Conservation (phyloP, 2,329 filamentous ascomycete species). For the Colletotrichum kahawae region DNA sequence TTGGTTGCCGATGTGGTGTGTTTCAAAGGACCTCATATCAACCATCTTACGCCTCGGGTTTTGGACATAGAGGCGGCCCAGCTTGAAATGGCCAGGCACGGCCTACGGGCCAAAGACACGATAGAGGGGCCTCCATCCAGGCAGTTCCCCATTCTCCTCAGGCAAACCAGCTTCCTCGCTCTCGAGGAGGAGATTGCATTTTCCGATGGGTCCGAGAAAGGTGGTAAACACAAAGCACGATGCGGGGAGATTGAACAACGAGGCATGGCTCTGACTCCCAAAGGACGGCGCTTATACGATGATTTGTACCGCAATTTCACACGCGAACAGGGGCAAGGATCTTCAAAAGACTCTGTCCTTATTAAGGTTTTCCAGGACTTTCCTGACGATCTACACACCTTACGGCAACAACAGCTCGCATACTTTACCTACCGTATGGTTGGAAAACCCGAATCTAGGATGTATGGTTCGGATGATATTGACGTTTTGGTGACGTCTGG, state of each 20-base stretch:
- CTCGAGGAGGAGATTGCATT: constrained; percentile 53
- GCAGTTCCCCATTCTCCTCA: constrained; percentile 48
- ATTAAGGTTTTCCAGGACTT: constrained; percentile 37
- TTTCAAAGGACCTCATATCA: constrained; percentile 51
- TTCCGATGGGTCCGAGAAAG: constrained; percentile 18
- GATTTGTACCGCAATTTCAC: constrained; percentile 37
- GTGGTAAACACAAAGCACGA: constrained; percentile 49
- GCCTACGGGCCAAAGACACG: constrained; percentile 48
- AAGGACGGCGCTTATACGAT: constrained; percentile 52
- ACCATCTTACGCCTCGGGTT: constrained; percentile 56
- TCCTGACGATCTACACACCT: constrained; percentile 43
- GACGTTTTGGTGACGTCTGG: constrained; percentile 36
- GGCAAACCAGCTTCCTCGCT: constrained; percentile 59
- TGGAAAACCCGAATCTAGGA: not conserved
- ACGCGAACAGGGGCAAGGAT: not conserved
- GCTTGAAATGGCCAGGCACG: constrained; percentile 40
- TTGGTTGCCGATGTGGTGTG: constrained; percentile 52
- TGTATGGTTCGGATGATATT: constrained; percentile 4
- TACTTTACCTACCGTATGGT: constrained; percentile 39
- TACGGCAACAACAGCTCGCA: constrained; percentile 39
- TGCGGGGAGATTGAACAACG: constrained; percentile 60
- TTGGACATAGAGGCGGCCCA: constrained; percentile 53
- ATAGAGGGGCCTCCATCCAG: constrained; percentile 56
- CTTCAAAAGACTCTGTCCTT: constrained; percentile 11
- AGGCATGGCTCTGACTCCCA: constrained; percentile 51